phyloP scores from a whole-genome alignment of 2,329 filamentous ascomycete species.

The Aspergillus glaucus region DNA sequence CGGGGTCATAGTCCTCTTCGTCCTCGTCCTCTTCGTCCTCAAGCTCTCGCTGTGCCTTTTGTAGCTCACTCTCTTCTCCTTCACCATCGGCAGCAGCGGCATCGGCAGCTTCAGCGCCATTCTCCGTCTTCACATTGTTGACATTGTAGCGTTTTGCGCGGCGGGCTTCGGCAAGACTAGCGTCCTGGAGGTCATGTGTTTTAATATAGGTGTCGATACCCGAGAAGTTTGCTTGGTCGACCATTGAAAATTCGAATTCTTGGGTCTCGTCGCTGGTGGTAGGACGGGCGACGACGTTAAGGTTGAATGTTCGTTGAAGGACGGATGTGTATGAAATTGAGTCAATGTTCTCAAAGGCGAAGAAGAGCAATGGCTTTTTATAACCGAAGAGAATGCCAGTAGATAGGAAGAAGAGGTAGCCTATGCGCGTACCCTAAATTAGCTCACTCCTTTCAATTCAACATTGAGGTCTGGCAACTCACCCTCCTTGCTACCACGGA shows the following conservation, averaged over 20 bases:
- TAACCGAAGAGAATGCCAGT: conserved; percentile 59
- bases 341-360: conserved; percentile 54
- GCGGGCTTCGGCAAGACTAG: conserved; percentile 55
- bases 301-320: conserved; percentile 60
- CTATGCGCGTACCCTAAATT: conserved; percentile 27
- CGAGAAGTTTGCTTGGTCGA: conserved; percentile 57
- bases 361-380: conserved; percentile 60
- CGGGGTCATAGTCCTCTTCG: conserved; percentile 47
- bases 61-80: conserved; percentile 46
- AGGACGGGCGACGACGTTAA: conserved; percentile 48
- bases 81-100: conserved; percentile 41
- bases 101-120: conserved; percentile 13
- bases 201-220: conserved; percentile 60
- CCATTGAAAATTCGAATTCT: conserved; percentile 60
- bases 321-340: conserved; percentile 59
- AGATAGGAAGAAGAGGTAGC: conserved; percentile 58
- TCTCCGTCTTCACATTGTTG: conserved; percentile 36
- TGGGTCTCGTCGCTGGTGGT: conserved; percentile 37
- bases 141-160: conserved; percentile 55
- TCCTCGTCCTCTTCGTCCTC: conserved; percentile 44
- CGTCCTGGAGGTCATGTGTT: conserved; percentile 55
- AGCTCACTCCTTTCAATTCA: background rate
- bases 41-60: conserved; percentile 53
- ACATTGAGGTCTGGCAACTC: conserved; percentile 8
- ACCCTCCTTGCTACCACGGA: conserved; percentile 61